These are phyloP conservation scores for Cyclanthera cordifolia DNA, from an alignment of 306 rosid species.

Conservation along the genomic window DNA sequence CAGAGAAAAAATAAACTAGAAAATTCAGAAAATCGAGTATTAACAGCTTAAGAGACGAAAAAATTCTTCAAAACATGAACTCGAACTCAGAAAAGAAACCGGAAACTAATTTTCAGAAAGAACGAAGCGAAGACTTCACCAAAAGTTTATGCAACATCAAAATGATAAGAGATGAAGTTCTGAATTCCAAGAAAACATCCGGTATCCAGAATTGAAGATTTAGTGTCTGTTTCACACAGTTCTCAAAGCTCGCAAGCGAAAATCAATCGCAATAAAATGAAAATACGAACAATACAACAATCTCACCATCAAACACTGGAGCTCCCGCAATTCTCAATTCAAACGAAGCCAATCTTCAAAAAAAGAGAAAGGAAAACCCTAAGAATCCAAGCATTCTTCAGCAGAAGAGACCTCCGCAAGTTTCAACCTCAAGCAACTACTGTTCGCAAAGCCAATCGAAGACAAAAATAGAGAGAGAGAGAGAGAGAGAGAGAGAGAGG, in stretches of 20 bases:
- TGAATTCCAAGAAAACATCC: not conserved
- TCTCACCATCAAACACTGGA: not conserved
- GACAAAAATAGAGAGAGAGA: not conserved
- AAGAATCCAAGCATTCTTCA: not conserved
- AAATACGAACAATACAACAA: not conserved
- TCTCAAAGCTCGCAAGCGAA: not conserved
- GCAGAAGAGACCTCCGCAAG: constrained; percentile 1
- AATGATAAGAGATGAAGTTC: not conserved
- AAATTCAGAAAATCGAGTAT: not conserved
- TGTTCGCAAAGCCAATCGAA: not conserved
- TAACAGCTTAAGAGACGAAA: not conserved
- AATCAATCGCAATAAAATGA: not conserved
- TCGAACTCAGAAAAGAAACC: not conserved
- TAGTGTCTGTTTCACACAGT: not conserved
- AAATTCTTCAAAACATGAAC: not conserved
- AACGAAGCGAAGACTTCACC: not conserved
- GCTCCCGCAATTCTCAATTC: constrained; percentile 8
- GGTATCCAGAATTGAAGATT: not conserved
- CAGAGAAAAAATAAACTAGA: not conserved
- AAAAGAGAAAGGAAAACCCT: constrained; percentile 8
- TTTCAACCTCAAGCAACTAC: constrained; percentile 11
- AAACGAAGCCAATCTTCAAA: not conserved
- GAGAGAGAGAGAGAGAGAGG: not conserved
- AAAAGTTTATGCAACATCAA: not conserved
- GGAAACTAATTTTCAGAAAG: not conserved